Evolutionary conservation across 148 eudicot genomes (phyloP).

Genomic region (Gaultheria prostrata): DNA sequence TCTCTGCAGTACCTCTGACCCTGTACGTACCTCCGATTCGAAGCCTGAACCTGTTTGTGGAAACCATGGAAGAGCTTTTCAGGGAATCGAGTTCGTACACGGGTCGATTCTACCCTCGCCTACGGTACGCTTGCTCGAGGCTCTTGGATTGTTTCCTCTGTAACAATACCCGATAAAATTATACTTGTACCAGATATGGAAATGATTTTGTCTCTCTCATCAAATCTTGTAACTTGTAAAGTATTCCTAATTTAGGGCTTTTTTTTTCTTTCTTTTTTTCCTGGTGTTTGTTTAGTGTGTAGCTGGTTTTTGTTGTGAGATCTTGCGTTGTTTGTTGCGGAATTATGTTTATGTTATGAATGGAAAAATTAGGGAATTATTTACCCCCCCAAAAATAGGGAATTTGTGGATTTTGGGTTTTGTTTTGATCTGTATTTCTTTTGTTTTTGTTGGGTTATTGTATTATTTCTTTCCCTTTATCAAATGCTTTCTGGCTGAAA

Average conservation of each 20-base stretch:
- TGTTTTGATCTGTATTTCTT: background rate
- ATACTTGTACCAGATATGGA: background rate
- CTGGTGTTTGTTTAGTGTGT: background rate
- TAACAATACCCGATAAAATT: constrained; percentile 19
- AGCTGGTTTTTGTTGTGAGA: background rate
- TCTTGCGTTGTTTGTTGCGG: background rate
- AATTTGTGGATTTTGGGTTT: constrained; percentile 6
- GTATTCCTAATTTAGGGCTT: background rate
- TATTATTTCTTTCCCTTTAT: background rate
- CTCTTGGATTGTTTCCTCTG: constrained; percentile 37
- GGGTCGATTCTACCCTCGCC: constrained; percentile 41
- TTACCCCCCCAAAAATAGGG: no score
- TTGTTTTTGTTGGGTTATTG: background rate
- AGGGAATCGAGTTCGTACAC: constrained; percentile 41
- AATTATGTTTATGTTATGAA: background rate
- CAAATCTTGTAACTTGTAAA: background rate
- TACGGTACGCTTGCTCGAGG: constrained; percentile 43
- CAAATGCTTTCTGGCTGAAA: background rate
- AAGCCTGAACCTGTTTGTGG: constrained; percentile 59
- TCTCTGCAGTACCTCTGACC: constrained; percentile 70
- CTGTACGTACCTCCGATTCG: constrained; percentile 70
- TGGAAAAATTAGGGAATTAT: background rate
- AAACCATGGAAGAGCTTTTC: constrained; percentile 48
- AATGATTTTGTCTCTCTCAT: background rate
- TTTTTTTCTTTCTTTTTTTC: background rate